phyloP scores from a whole-genome alignment of 208 protist species.

The Endotrypanum monterogeii region DNA sequence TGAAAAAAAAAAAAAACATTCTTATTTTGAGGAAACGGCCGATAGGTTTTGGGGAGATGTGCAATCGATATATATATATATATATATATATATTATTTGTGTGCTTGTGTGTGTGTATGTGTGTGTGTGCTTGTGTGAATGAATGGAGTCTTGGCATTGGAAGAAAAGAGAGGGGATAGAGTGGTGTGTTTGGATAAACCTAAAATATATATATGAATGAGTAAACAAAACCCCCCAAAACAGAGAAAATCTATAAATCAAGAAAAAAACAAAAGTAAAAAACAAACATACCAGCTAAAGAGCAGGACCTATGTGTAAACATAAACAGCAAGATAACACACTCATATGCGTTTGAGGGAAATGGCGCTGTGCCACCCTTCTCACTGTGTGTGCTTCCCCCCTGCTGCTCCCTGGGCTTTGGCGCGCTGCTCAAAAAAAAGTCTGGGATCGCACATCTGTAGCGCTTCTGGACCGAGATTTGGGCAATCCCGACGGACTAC shows the following conservation, averaged over 20 bases:
- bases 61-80: conserved; percentile 7
- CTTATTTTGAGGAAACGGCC: not conserved
- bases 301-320: no score
- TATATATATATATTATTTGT: conserved; percentile 7
- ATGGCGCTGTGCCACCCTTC: no score
- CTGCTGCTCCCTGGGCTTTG: not conserved
- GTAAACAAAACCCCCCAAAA: no score
- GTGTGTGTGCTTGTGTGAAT: not conserved
- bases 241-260: no score
- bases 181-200: not conserved
- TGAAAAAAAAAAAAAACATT: not conserved
- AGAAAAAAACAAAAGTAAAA: no score
- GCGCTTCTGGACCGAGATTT: not conserved
- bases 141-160: not conserved
- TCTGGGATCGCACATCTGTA: not conserved
- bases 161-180: not conserved
- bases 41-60: no score
- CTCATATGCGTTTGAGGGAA: no score
- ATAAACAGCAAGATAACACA: no score
- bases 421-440: not conserved
- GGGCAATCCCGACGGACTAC: not conserved
- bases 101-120: conserved; percentile 5
- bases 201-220: no score
- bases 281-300: no score
- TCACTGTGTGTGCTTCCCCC: not conserved